A percentile compares a stretch with the other conserved stretches of the same genome.
Evolutionary conservation across 345 rosid species (phyloP).

Genomic region (Citrus mangshanensis): DNA sequence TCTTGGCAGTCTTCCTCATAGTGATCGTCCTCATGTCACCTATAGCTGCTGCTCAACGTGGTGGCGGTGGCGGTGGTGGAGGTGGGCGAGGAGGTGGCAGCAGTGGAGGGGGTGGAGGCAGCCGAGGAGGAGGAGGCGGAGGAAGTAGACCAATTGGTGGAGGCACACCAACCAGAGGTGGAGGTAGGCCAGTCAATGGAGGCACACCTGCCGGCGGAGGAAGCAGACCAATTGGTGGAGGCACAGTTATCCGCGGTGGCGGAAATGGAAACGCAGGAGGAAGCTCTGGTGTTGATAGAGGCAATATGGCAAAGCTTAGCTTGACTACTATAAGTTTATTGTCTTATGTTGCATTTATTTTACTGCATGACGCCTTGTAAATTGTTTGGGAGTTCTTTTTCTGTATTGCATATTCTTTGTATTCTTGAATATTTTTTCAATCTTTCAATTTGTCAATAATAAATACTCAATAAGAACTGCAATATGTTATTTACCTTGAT

Average conservation of each 20-base stretch:
- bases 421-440: neutral
- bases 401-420: neutral
- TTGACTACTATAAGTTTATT: neutral
- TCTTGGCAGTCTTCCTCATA: neutral
- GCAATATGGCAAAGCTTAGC: neutral
- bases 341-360: neutral
- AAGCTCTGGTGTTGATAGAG: neutral
- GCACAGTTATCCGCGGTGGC: neutral
- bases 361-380: neutral
- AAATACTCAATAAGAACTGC: neutral
- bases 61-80: neutral
- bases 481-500: neutral
- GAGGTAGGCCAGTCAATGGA: neutral
- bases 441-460: neutral
- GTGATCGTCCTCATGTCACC: neutral
- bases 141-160: neutral
- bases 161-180: neutral
- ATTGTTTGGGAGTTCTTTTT: neutral
- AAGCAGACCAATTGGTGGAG: neutral
- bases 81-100: neutral
- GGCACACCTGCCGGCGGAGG: neutral
- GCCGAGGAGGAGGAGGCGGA: neutral
- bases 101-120: neutral
- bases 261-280: neutral
- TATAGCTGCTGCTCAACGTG: neutral